phyloP scores from a whole-genome alignment of 1,139 yeast species.

The Hyphopichia pseudoburtonii region DNA sequence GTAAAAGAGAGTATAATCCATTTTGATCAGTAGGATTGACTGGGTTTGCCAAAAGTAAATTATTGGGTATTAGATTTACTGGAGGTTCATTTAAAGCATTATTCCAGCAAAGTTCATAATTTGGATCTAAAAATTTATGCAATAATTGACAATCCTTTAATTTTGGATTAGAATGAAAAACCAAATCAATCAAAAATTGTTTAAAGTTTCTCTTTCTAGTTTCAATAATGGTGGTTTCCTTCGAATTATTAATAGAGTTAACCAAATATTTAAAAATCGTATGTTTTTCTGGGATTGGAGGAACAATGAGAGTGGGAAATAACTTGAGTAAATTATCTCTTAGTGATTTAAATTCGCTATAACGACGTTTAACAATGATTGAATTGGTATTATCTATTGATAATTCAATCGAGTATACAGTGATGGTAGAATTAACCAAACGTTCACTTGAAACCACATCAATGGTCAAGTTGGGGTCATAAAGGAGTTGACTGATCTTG shows the following conservation, averaged over 20 bases:
- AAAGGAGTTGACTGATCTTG: slow-evolving; percentile 29
- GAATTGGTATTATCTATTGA: slow-evolving; percentile 14
- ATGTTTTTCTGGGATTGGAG: slow-evolving; percentile 62
- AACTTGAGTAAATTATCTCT: slow-evolving; percentile 44
- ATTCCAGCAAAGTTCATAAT: slow-evolving; percentile 48
- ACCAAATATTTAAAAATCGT: slow-evolving; percentile 44
- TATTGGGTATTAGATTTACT: slow-evolving; percentile 38
- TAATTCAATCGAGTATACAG: slow-evolving; percentile 41
- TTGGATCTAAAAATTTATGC: slow-evolving; percentile 49
- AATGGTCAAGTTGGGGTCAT: slow-evolving; percentile 27
- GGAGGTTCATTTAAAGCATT: slow-evolving; percentile 51
- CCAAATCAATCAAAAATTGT: slow-evolving; percentile 36
- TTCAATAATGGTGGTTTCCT: slow-evolving; percentile 40
- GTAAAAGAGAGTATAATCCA: slow-evolving; percentile 44
- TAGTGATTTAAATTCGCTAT: slow-evolving; percentile 55
- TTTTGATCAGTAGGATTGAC: slow-evolving; percentile 47
- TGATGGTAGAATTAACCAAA: slow-evolving; percentile 38
- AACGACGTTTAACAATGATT: slow-evolving; percentile 48
- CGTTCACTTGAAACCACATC: slow-evolving; percentile 38
- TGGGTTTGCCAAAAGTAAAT: slow-evolving; percentile 44
- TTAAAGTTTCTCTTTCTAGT: slow-evolving; percentile 42
- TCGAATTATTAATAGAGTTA: slow-evolving; percentile 38
- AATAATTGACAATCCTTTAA: slow-evolving; percentile 32
- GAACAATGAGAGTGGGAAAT: slow-evolving; percentile 52
- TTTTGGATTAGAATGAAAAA: slow-evolving; percentile 26